Percentiles rank a stretch among this genome's conserved stretches.
Evolutionary conservation across 345 rosid genomes (phyloP).

Genomic region (Rhodamnia rubescens): DNA sequence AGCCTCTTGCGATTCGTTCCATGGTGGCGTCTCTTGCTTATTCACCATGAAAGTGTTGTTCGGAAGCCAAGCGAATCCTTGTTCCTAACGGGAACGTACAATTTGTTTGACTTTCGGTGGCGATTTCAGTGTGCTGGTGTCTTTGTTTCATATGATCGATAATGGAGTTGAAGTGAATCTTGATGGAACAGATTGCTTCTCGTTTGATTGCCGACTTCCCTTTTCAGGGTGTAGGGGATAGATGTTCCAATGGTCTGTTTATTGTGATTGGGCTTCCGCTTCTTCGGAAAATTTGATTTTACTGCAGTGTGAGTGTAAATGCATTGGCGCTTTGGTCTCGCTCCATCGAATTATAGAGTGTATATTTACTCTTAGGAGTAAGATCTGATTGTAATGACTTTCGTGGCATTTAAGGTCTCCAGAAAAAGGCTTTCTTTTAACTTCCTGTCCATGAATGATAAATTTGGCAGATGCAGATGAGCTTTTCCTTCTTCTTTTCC

Average conservation of each 20-base stretch:
- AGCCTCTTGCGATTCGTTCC: neutral
- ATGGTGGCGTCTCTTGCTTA: neutral
- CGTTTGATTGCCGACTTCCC: neutral
- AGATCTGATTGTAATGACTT: neutral
- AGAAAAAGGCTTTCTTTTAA: neutral
- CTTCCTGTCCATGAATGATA: neutral
- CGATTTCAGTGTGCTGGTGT: neutral
- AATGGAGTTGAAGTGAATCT: neutral
- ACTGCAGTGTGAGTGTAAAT: neutral
- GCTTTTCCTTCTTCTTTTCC: neutral
- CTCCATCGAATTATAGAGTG: neutral
- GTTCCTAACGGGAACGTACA: neutral
- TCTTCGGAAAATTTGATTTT: neutral
- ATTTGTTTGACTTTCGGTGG: neutral
- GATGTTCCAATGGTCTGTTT: neutral
- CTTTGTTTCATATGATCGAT: neutral
- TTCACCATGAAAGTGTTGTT: neutral
- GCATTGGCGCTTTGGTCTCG: neutral
- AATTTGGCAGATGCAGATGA: neutral
- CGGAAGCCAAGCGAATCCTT: neutral
- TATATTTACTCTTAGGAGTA: neutral
- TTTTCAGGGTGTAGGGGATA: neutral
- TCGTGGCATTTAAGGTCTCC: neutral
- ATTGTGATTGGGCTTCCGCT: neutral
- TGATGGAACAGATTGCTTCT: neutral